Evolutionary conservation across 176 grass and related monocot species (phyloP).

Genomic region (Phragmites australis): DNA sequence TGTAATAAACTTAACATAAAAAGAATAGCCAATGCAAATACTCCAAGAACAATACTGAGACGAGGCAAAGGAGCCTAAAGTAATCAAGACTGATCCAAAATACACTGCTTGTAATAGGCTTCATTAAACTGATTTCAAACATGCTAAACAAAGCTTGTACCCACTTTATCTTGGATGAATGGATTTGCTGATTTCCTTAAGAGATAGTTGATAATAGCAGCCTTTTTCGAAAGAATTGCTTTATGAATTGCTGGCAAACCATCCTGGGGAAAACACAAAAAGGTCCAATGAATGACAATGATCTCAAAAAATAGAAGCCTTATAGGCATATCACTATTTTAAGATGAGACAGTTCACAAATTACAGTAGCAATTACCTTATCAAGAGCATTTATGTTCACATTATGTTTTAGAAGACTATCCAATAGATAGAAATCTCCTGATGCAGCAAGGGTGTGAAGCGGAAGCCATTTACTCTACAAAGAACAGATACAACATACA

Average conservation of each 20-base stretch:
- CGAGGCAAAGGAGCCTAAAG: neutral
- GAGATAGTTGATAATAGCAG: conserved; percentile 87
- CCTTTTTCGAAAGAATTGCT: conserved; percentile 90
- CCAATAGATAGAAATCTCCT: conserved; percentile 89
- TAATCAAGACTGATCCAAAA: neutral
- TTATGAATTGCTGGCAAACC: conserved; percentile 80
- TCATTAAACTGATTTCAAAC: neutral
- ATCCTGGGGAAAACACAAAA: conserved; percentile 52
- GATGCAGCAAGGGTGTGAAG: conserved; percentile 84
- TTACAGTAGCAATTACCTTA: conserved; percentile 55
- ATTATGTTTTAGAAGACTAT: conserved; percentile 70
- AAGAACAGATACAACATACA: conserved; percentile 11
- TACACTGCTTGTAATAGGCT: neutral
- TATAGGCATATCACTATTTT: neutral
- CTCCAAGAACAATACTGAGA: neutral
- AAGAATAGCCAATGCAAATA: neutral
- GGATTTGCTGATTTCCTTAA: conserved; percentile 96
- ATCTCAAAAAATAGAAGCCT: neutral
- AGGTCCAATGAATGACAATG: neutral
- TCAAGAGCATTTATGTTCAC: conserved; percentile 82
- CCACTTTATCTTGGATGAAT: conserved; percentile 76
- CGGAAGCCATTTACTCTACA: conserved; percentile 87
- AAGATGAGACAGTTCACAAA: conserved; percentile 5
- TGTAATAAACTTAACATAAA: neutral
- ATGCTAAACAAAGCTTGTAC: conserved; percentile 32